Evolutionary conservation across 805 yeast species (phyloP).

Genomic region (Myxozyma monticola): DNA sequence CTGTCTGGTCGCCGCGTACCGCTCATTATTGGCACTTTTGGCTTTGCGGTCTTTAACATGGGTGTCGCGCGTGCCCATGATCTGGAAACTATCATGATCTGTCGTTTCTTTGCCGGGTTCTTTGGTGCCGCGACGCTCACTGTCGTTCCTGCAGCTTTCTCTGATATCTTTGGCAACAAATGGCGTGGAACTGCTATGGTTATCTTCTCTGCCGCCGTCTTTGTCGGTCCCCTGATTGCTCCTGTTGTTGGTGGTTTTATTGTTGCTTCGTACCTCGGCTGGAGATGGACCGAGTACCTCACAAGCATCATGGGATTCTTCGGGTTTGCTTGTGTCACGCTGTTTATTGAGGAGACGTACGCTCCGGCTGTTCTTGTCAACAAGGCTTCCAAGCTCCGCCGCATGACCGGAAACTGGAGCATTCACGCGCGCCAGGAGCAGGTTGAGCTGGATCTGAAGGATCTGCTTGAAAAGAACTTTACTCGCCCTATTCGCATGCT

Average conservation of each 20-base stretch:
- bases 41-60: conserved; percentile 60
- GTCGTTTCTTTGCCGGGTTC: conserved; percentile 78
- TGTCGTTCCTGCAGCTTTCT: conserved; percentile 82
- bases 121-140: conserved; percentile 84
- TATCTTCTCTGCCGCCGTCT: conserved; percentile 69
- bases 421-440: conserved; percentile 76
- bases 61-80: conserved; percentile 80
- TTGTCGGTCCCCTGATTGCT: conserved; percentile 77
- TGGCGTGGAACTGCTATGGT: conserved; percentile 76
- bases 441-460: conserved; percentile 55
- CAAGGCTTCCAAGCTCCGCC: conserved; percentile 64
- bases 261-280: conserved; percentile 59
- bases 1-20: conserved; percentile 56
- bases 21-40: conserved; percentile 55
- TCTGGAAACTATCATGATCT: conserved; percentile 70
- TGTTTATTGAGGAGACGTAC: conserved; percentile 68
- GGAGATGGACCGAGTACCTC: conserved; percentile 82
- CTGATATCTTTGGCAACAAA: conserved; percentile 70
- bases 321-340: conserved; percentile 42
- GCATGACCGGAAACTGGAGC: conserved; percentile 78
- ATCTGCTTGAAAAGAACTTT: conserved; percentile 61
- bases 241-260: conserved; percentile 78
- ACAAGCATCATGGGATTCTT: conserved; percentile 61
- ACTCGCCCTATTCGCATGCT: conserved; percentile 71
- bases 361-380: conserved; percentile 63